A percentile compares a stretch with the other conserved stretches of the same genome.
Conservation (phyloP, 805 yeast species). For the Yamadazyma olivae region DNA sequence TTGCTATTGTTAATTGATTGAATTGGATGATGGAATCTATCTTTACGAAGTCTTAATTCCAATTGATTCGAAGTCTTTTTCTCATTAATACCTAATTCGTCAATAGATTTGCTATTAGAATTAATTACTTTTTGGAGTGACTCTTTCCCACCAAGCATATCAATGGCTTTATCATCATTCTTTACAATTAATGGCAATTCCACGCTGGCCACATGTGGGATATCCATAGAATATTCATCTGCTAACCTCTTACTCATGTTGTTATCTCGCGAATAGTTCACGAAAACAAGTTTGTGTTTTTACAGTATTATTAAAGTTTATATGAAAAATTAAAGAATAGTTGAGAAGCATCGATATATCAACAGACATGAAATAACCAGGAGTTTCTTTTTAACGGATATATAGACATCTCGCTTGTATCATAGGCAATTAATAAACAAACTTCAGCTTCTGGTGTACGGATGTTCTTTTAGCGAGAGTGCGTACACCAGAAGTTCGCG, state of each 20-base stretch:
- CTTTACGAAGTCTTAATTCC: conserved; percentile 39
- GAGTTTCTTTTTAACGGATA: too few species aligned
- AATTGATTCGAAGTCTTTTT: conserved; percentile 22
- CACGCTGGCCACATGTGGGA: conserved; percentile 70
- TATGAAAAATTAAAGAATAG: too few species aligned
- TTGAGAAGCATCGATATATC: too few species aligned
- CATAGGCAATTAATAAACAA: too few species aligned
- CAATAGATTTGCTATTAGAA: conserved; percentile 20
- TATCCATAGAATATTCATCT: conserved; percentile 58
- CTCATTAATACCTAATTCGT: not conserved
- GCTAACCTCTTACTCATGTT: conserved; percentile 29
- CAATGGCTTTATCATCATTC: conserved; percentile 59
- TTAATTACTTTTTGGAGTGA: conserved; percentile 42
- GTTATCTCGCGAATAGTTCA: not conserved
- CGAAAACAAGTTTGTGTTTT: too few species aligned
- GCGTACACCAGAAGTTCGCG: too few species aligned
- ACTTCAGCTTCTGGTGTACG: too few species aligned
- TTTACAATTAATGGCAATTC: conserved; percentile 76
- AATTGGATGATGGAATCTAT: conserved; percentile 59
- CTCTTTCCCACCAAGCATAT: conserved; percentile 64
- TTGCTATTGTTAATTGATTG: conserved; percentile 49
- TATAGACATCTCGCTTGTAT: too few species aligned
- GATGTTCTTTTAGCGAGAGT: too few species aligned
- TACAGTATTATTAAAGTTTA: too few species aligned
- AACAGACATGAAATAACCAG: too few species aligned